Evolutionary conservation across 495 filamentous ascomycete genomes (phyloP), one percentile per base, ranked within the genome.

Genomic region (Aspergillus steynii): DNA sequence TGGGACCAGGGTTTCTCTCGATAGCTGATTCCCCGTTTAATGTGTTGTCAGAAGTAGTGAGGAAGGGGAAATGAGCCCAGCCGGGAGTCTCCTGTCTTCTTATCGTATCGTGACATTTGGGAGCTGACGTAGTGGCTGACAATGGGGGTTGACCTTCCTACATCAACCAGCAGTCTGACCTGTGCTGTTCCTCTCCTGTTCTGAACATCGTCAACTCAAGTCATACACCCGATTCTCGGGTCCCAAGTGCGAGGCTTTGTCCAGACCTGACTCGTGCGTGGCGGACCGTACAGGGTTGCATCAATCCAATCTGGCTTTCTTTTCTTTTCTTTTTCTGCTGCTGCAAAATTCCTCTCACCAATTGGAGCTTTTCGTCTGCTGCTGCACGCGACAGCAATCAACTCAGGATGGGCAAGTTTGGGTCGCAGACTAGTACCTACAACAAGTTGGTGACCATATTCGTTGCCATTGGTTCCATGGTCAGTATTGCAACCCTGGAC

Each of bases 391-490:
- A n/a, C 3, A 51, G 25, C 32, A 42, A 60, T 27, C 52, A 52
- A 10, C 9, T 20, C 56, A 63, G 26, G 25, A 71, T 71, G 69
- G 64, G 56, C 6, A 65, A 50, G 4, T 69, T 67, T 34, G 66
- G 72, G 61, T 68, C 68, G 3, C 72, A 74, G 64, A 74, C 68
- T 59, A 74, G 72, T 63, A 61, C 57, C 54, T 75, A 73, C 29
- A 73, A 71, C 51, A 64, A 69, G 62, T 63, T 77, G 71, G 71
- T 75, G 20, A 66, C 63, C 12, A 56, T 73, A 50, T 75, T 75
- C 46, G 74, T 77, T 34, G 73, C 74, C 25, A 65, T 77, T 65
- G 74, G 74, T 32, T 77, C 74, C 7, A 62, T 75, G 68, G 71
- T 77, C 20, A 63, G 72, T 56, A 37, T 25, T 53, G 9, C n/a